phyloP scores from a whole-genome alignment of 129 eudicot genomes.

The Artemisia annua region DNA sequence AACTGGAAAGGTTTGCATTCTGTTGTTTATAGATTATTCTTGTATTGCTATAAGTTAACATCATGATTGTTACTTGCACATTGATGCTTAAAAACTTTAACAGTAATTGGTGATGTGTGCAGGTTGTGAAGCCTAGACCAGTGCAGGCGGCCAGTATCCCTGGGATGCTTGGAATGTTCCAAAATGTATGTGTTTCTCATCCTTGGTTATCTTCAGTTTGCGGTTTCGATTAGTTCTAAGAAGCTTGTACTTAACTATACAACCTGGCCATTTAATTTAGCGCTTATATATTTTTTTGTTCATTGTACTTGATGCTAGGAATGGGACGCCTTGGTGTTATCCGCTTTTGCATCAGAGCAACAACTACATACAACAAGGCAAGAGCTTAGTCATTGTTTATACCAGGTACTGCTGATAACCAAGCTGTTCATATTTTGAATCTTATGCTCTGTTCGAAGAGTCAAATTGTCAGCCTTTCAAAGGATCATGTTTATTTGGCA shows the following conservation, averaged over 20 bases:
- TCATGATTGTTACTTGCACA: background rate
- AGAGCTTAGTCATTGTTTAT: constrained; percentile 95
- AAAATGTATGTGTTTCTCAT: constrained; percentile 56
- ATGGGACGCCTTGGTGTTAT: constrained; percentile 96
- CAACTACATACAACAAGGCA: constrained; percentile 98
- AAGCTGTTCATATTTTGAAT: constrained; percentile 4
- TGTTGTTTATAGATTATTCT: background rate
- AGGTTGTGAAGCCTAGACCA: constrained; percentile 96
- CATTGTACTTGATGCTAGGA: constrained; percentile 48
- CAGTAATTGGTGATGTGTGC: constrained; percentile 26
- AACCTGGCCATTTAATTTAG: background rate
- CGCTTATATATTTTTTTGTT: background rate
- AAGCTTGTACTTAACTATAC: constrained; percentile 1
- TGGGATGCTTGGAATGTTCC: constrained; percentile 99
- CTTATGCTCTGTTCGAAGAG: background rate
- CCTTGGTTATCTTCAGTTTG: background rate
- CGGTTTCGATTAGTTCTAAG: background rate
- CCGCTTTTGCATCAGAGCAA: constrained; percentile 93
- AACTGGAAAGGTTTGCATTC: constrained; percentile 78
- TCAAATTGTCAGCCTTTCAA: background rate
- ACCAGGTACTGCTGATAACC: constrained; percentile 62
- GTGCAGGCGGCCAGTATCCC: constrained; percentile 99
- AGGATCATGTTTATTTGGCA: background rate
- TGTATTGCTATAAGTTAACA: background rate
- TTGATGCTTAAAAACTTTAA: constrained; percentile 11